Percentiles rank a stretch among this genome's conserved stretches.
These are phyloP conservation scores for Hyphopichia buzzinii DNA, from an alignment of 1,139 yeast genomes.

Conservation along the genomic window DNA sequence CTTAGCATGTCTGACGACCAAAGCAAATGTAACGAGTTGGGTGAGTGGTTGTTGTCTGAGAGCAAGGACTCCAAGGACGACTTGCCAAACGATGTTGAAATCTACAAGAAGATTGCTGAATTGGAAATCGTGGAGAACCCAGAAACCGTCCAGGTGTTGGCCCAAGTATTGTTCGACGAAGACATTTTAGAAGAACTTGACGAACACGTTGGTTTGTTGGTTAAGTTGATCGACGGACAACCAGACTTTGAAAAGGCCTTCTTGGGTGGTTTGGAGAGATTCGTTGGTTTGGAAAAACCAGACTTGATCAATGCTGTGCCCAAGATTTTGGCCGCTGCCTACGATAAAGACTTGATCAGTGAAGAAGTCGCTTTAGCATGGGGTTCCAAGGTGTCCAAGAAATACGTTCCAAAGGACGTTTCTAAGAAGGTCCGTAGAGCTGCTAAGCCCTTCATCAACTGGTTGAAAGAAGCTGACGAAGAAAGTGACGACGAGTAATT, in stretches of 20 bases:
- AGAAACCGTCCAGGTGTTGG: slow-evolving; percentile 85
- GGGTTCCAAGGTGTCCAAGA: slow-evolving; percentile 92
- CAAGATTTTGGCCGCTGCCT: slow-evolving; percentile 74
- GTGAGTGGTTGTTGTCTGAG: slow-evolving; percentile 76
- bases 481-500: slow-evolving; percentile 57
- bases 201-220: slow-evolving; percentile 77
- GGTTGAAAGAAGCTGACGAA: slow-evolving; percentile 92
- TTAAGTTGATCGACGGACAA: slow-evolving; percentile 65
- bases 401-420: slow-evolving; percentile 87
- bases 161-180: slow-evolving; percentile 84
- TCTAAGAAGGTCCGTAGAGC: slow-evolving; percentile 95
- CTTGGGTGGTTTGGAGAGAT: slow-evolving; percentile 94
- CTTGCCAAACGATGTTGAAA: slow-evolving; percentile 82
- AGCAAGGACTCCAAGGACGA: slow-evolving; percentile 54
- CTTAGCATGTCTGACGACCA: slow-evolving; percentile 42
- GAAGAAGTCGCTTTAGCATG: slow-evolving; percentile 81
- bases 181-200: slow-evolving; percentile 71
- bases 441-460: slow-evolving; percentile 89
- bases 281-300: slow-evolving; percentile 79
- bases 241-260: slow-evolving; percentile 79
- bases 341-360: slow-evolving; percentile 77
- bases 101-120: slow-evolving; percentile 85
- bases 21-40: slow-evolving; percentile 68
- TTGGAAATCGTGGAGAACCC: slow-evolving; percentile 70
- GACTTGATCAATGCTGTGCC: slow-evolving; percentile 75